Percentiles rank a stretch among this genome's conserved stretches.
Evolutionary conservation across 2,329 filamentous ascomycete genomes (phyloP).

Genomic region (Acrocalymma vagum): DNA sequence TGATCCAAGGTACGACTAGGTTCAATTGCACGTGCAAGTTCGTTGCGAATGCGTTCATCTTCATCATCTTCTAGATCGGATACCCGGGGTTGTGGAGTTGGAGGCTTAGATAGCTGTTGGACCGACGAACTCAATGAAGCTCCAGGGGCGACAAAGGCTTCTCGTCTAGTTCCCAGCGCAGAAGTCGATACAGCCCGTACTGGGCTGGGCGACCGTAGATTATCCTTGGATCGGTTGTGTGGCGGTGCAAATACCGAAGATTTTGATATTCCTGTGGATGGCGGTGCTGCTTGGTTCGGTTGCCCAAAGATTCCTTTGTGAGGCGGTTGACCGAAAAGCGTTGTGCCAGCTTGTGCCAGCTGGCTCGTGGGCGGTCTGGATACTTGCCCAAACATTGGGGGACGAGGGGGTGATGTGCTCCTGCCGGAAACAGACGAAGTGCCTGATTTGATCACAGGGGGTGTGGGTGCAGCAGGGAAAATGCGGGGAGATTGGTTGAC

Average conservation of each 20-base stretch:
- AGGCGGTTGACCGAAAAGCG: conserved; percentile 28
- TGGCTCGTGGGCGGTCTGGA: conserved; percentile 15
- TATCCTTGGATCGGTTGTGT: conserved; percentile 55
- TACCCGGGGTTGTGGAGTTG: conserved; percentile 47
- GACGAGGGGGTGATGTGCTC: conserved; percentile 25
- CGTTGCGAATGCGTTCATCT: conserved; percentile 71
- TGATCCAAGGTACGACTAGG: conserved; percentile 71
- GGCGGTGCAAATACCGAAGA: conserved; percentile 65
- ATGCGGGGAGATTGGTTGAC: conserved; percentile 30
- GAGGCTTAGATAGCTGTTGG: conserved; percentile 40
- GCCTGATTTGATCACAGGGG: conserved; percentile 35
- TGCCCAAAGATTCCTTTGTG: conserved; percentile 16
- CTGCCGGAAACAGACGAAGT: conserved; percentile 30
- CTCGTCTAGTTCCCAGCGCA: conserved; percentile 31
- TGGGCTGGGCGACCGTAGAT: conserved; percentile 77
- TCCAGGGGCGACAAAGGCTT: conserved; percentile 42
- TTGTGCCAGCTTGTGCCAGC: conserved; percentile 15
- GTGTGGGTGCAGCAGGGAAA: conserved; percentile 41
- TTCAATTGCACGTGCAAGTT: conserved; percentile 68
- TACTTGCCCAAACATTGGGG: conserved; percentile 25
- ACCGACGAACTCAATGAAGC: conserved; percentile 41
- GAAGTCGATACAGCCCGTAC: conserved; percentile 67
- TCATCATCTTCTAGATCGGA: conserved; percentile 62
- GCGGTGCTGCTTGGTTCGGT: conserved; percentile 13
- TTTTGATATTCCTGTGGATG: conserved; percentile 40